phyloP scores from a whole-genome alignment of 2,329 filamentous ascomycete species.

The Colletotrichum salicis region DNA sequence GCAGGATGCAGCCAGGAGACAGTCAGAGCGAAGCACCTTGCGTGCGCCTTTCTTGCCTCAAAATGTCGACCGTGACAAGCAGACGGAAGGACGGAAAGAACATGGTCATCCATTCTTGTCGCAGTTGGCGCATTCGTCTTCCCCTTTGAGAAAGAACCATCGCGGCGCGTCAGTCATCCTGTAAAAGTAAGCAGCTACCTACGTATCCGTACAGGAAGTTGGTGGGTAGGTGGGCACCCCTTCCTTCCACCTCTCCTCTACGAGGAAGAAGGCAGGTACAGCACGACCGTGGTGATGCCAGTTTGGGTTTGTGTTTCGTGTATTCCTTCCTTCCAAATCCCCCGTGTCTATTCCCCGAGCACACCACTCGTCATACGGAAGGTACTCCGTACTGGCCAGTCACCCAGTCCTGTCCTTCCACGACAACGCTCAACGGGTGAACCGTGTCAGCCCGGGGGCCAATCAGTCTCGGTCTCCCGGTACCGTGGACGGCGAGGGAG shows the following conservation, averaged over 20 bases:
- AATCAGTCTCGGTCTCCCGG: conserved; percentile 2
- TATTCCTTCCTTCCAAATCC: conserved; percentile 5
- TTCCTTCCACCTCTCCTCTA: background rate
- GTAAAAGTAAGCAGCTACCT: background rate
- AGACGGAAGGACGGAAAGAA: too few relatives aligned
- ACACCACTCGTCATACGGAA: background rate
- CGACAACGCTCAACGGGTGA: background rate
- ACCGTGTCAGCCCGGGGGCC: conserved; percentile 4
- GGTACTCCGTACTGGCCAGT: background rate
- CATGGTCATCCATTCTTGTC: background rate
- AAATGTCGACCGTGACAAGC: background rate
- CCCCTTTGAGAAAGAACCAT: background rate
- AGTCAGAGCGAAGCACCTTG: background rate
- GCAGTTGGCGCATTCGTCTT: background rate
- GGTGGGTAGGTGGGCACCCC: background rate
- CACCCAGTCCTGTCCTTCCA: background rate
- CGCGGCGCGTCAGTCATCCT: background rate
- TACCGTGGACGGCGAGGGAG: background rate
- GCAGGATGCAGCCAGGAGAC: conserved; percentile 2
- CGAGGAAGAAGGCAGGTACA: conserved; percentile 1
- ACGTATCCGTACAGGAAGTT: too few relatives aligned
- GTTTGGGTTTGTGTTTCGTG: conserved; percentile 7
- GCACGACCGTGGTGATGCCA: background rate
- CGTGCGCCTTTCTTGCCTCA: conserved; percentile 5
- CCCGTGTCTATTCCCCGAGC: background rate